Evolutionary conservation across 2,329 filamentous ascomycete genomes (phyloP), one percentile per base, ranked within the genome.

Genomic region (Sordariomycetes sp.): DNA sequence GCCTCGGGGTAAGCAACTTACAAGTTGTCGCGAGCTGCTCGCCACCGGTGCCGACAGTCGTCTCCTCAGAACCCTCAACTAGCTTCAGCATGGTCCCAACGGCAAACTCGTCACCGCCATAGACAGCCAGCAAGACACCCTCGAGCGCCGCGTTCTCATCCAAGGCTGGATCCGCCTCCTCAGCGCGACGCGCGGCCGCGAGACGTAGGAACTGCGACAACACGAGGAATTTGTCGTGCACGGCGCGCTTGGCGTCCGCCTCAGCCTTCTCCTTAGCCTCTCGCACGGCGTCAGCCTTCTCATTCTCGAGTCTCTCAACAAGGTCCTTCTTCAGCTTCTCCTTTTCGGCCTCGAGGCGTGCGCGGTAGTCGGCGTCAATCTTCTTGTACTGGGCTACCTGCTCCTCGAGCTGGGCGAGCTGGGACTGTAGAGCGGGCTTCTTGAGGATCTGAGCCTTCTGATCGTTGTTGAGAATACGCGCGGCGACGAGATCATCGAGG

Each of bases 61-160:
- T 75, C 62, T 92, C 87, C 15, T 84, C 76, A 28, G 81, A 77
- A 36, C 87, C 88, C 59, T 89, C 77, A 57, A 90, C 86, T 59
- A 95, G 76, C 74, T 88, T 90, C 65, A 89, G 71, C 72, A 90
- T 90, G 58, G 86, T 82, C 57, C 80, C 74, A 25, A 94, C 87
- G 55, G 87, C 89, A 62, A 75, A 78, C 61, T 87, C 80, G 65
- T 92, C 87, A 53, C 89, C 89, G 52, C 83, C 82, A 70, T 95
- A 94, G 35, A 94, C 86, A 60, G 86, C 79, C 53, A 90, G 76
- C 59, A 95, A 76, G 36, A 89, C 84, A 56, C 88, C 88, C 72
- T 95, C 89, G 59, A 94, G 84, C 39, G 88, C 89, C 70, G 84
- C 83, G 70, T 85, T 89, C 73, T 92, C 87, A 58, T 90, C 87